Evolutionary conservation across 2,329 filamentous ascomycete species (phyloP).

Genomic region (Erysiphe pulchra): DNA sequence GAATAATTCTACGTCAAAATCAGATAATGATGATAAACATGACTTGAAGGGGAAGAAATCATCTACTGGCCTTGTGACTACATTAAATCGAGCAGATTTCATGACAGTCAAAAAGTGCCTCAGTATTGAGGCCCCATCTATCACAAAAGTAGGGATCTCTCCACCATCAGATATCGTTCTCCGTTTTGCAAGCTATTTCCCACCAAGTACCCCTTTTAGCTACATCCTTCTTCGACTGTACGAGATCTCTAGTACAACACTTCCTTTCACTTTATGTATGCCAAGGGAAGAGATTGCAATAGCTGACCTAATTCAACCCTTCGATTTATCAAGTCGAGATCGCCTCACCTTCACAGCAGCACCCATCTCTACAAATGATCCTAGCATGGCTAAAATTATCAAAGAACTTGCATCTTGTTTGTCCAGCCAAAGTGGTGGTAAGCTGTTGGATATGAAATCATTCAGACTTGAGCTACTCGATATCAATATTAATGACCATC

Average conservation of each 20-base stretch:
- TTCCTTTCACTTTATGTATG: slow-evolving; percentile 44
- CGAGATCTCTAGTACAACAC: slow-evolving; percentile 32
- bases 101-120: slow-evolving; percentile 35
- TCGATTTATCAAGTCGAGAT: slow-evolving; percentile 44
- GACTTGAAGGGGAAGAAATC: neutral
- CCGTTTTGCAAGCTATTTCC: slow-evolving; percentile 59
- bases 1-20: neutral
- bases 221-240: slow-evolving; percentile 57
- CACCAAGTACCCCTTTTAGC: slow-evolving; percentile 52
- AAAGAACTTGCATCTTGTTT: slow-evolving; percentile 43
- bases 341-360: slow-evolving; percentile 50
- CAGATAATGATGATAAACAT: neutral
- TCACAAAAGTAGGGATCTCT: slow-evolving; percentile 46
- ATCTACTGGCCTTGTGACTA: slow-evolving; percentile 47
- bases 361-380: slow-evolving; percentile 33
- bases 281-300: slow-evolving; percentile 34
- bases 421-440: slow-evolving; percentile 43
- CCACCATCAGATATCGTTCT: slow-evolving; percentile 48
- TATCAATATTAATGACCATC: slow-evolving; percentile 20
- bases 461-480: slow-evolving; percentile 49
- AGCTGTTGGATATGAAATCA: slow-evolving; percentile 44
- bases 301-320: slow-evolving; percentile 49
- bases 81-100: slow-evolving; percentile 47
- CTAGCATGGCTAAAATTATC: slow-evolving; percentile 23
- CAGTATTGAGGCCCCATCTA: slow-evolving; percentile 31